A percentile compares a stretch with the other conserved stretches of the same genome.
phyloP scores from a whole-genome alignment of 1,284 basidiomycete species.

The Microbotryum silenes-acaulis region DNA sequence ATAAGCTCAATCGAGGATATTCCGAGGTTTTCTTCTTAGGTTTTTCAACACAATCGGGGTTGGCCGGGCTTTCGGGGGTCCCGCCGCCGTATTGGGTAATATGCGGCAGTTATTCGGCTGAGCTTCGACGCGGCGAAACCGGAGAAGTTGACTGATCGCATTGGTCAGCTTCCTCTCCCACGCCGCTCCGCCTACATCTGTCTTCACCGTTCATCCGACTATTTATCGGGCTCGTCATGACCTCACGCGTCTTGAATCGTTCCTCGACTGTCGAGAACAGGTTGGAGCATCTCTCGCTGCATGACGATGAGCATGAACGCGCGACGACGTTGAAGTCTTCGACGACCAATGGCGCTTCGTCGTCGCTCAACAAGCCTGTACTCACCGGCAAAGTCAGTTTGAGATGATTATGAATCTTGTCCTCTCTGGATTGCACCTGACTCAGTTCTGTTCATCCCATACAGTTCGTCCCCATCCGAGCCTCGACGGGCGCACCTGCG shows the following conservation, averaged over 20 bases:
- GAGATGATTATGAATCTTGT: background rate
- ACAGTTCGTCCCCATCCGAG: conserved; percentile 16
- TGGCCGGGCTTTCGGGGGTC: too few relatives aligned
- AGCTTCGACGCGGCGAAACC: too few relatives aligned
- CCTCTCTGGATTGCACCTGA: background rate
- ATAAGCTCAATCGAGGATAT: too few relatives aligned
- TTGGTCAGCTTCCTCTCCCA: too few relatives aligned
- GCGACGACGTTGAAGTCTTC: background rate
- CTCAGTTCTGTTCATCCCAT: background rate
- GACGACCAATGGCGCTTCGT: background rate
- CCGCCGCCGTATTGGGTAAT: too few relatives aligned
- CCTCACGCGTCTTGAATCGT: conserved; percentile 17
- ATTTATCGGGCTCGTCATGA: conserved; percentile 1
- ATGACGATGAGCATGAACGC: background rate
- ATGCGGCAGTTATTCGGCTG: too few relatives aligned
- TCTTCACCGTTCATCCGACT: background rate
- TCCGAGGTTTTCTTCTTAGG: too few relatives aligned
- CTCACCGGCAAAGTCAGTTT: background rate
- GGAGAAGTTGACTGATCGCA: too few relatives aligned
- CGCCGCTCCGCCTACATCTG: too few relatives aligned
- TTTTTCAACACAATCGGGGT: too few relatives aligned
- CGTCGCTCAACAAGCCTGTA: conserved; percentile 2
- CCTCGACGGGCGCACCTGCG: conserved; percentile 2
- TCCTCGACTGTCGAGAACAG: conserved; percentile 24
- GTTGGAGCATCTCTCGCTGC: conserved; percentile 17